phyloP scores from a whole-genome alignment of 2,329 filamentous ascomycete species.

The Grosmannia huntii region DNA sequence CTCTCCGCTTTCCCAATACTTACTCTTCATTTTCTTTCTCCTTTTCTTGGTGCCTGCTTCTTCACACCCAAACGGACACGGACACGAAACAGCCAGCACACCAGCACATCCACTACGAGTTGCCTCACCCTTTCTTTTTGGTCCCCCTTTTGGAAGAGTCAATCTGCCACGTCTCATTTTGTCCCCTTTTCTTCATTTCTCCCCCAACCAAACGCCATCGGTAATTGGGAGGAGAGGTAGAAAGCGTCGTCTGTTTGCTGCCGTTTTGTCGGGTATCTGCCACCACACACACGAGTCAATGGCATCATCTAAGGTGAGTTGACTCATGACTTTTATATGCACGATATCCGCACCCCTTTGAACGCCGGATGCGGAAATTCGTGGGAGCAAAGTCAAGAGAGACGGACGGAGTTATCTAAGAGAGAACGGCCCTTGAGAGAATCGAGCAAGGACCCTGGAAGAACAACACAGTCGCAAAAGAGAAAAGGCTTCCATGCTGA shows the following conservation, averaged over 20 bases:
- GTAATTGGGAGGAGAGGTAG: conserved; percentile 1
- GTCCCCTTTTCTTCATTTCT: background rate
- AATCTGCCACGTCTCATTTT: background rate
- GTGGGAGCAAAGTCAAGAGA: background rate
- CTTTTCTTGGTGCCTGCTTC: background rate
- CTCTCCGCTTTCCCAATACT: background rate
- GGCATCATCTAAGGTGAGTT: conserved; percentile 18
- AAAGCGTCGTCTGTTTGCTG: background rate
- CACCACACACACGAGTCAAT: conserved; percentile 13
- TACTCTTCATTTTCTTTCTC: background rate
- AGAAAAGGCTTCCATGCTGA: background rate
- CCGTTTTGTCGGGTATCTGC: background rate
- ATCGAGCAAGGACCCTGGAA: background rate
- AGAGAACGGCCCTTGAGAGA: background rate
- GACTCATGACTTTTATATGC: background rate
- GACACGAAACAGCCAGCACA: background rate
- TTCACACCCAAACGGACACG: background rate
- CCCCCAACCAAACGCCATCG: background rate
- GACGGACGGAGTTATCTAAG: background rate
- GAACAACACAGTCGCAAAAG: background rate
- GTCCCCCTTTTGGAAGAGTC: background rate
- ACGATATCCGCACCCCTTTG: background rate
- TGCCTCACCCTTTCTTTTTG: background rate
- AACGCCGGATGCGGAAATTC: background rate
- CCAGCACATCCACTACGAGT: background rate